These are phyloP conservation scores for Eragrostis tef DNA, from an alignment of 202 grass and related monocot species.

Conservation along the genomic window DNA sequence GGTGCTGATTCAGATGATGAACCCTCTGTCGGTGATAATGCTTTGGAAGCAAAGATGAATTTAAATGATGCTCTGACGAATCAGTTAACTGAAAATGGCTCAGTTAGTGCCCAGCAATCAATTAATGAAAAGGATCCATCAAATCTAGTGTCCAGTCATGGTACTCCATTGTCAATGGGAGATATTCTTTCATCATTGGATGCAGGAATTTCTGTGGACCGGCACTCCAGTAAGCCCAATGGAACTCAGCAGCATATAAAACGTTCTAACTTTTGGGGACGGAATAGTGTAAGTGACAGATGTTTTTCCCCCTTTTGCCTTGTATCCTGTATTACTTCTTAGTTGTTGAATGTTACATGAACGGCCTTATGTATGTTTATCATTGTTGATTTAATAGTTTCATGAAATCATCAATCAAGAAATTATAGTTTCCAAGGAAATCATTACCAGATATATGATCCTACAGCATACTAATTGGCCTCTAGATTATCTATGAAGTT, in stretches of 20 bases:
- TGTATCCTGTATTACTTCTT: constrained; percentile 35
- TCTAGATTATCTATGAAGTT: constrained; percentile 29
- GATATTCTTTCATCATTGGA: constrained; percentile 94
- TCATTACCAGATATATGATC: constrained; percentile 25
- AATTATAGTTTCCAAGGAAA: neutral
- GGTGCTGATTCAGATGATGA: constrained; percentile 69
- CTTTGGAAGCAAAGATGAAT: constrained; percentile 54
- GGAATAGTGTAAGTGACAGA: constrained; percentile 72
- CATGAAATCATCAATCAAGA: constrained; percentile 9
- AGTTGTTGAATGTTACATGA: constrained; percentile 29
- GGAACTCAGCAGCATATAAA: constrained; percentile 69
- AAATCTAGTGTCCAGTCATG: constrained; percentile 48
- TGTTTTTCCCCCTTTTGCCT: neutral
- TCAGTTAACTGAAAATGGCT: constrained; percentile 54
- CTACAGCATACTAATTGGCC: constrained; percentile 1
- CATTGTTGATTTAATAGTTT: constrained; percentile 12
- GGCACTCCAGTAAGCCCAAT: constrained; percentile 64
- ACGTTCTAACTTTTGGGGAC: constrained; percentile 77
- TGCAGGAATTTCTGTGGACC: constrained; percentile 70
- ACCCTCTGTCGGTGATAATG: constrained; percentile 49
- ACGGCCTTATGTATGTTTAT: neutral
- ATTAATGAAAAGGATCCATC: constrained; percentile 53
- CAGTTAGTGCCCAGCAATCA: constrained; percentile 50
- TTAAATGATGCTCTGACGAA: constrained; percentile 50
- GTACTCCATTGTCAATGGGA: constrained; percentile 83